These are phyloP conservation scores for Lomentospora prolificans DNA, from an alignment of 2,329 filamentous ascomycete genomes.

Conservation along the genomic window DNA sequence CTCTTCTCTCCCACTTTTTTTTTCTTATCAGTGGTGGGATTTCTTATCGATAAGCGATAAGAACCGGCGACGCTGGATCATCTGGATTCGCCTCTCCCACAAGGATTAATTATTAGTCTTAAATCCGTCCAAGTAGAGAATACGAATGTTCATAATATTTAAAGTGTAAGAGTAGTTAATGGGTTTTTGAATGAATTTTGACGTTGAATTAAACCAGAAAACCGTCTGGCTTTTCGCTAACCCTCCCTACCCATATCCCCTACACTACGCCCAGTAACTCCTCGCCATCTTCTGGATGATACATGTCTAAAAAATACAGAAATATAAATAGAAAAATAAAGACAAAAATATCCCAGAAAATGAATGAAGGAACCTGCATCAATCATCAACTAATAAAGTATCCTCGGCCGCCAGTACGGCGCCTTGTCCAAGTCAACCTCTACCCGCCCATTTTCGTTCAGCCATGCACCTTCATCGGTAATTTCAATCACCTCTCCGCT, in stretches of 20 bases:
- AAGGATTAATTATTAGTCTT: too few relatives aligned
- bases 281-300: too few relatives aligned
- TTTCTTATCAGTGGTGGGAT: background rate
- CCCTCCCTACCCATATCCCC: background rate
- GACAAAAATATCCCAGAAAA: background rate
- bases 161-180: too few relatives aligned
- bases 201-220: too few relatives aligned
- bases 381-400: constrained; percentile 29
- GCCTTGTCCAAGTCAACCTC: constrained; percentile 26
- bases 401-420: constrained; percentile 23
- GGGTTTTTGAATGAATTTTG: too few relatives aligned
- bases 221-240: too few relatives aligned
- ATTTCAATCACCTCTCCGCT: constrained; percentile 58
- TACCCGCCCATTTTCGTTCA: constrained; percentile 38
- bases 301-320: too few relatives aligned
- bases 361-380: background rate
- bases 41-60: background rate
- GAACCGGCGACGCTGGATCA: too few relatives aligned
- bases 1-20: background rate
- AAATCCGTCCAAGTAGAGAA: too few relatives aligned
- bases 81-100: too few relatives aligned
- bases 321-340: background rate
- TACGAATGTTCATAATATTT: too few relatives aligned
- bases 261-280: background rate
- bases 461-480: constrained; percentile 59